Conservation (phyloP, 2,329 filamentous ascomycete genomes). For the Penicillium hesseltinei region DNA sequence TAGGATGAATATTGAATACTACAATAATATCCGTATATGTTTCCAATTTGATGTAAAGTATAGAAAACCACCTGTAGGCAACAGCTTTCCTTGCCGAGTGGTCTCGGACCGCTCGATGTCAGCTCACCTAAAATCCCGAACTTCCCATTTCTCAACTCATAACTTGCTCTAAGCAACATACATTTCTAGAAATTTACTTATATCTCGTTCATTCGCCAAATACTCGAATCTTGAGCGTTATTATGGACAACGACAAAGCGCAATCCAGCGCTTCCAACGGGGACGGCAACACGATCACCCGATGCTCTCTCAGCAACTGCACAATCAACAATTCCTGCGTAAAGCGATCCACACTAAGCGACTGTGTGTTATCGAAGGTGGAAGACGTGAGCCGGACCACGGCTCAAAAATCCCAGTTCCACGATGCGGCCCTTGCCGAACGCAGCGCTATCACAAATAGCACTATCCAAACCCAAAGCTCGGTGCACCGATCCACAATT, state of each 20-base stretch:
- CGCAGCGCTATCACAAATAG: slow-evolving; percentile 19
- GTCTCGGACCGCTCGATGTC: background rate
- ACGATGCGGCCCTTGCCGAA: slow-evolving; percentile 11
- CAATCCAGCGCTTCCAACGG: background rate
- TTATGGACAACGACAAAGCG: background rate
- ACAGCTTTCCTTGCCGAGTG: background rate
- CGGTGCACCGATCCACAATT: slow-evolving; percentile 12
- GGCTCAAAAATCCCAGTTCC: slow-evolving; percentile 15
- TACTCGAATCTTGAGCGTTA: background rate
- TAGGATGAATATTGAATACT: no score
- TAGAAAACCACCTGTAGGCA: background rate
- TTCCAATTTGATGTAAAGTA: background rate
- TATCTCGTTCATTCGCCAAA: background rate
- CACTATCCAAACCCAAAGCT: slow-evolving; percentile 13
- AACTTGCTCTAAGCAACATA: background rate
- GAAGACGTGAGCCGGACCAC: slow-evolving; percentile 2
- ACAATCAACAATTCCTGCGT: slow-evolving; percentile 15
- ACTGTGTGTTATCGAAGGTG: slow-evolving; percentile 20
- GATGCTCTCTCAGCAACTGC: slow-evolving; percentile 18
- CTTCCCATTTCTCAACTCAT: background rate
- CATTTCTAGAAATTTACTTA: background rate
- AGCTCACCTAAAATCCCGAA: background rate
- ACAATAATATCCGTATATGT: no score
- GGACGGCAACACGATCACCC: slow-evolving; percentile 17
- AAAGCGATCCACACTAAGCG: slow-evolving; percentile 13